phyloP scores from a whole-genome alignment of 257 asterid species.

The Solanum etuberosum region DNA sequence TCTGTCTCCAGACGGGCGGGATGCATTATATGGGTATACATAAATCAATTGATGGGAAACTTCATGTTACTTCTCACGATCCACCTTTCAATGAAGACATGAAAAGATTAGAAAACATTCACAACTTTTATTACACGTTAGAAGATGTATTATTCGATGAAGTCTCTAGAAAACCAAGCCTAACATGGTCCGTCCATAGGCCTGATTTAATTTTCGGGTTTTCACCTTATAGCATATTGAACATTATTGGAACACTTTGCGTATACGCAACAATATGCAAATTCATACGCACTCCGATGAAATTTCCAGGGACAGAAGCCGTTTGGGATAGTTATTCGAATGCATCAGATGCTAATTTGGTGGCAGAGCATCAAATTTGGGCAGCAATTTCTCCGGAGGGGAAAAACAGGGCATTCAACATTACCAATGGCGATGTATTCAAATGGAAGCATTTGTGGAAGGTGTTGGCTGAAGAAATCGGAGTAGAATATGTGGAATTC shows the following conservation, averaged over 20 bases:
- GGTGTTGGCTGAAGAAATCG: constrained; percentile 12
- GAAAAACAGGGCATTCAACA: constrained; percentile 77
- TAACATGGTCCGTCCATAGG: constrained; percentile 84
- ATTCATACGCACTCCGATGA: constrained; percentile 36
- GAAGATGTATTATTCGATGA: constrained; percentile 66
- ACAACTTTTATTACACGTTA: constrained; percentile 47
- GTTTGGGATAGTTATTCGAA: constrained; percentile 71
- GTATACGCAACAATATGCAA: constrained; percentile 80
- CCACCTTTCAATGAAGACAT: constrained; percentile 68
- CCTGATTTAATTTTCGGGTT: constrained; percentile 72
- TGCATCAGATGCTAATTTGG: constrained; percentile 79
- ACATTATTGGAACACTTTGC: constrained; percentile 61
- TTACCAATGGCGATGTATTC: constrained; percentile 81
- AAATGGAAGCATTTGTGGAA: constrained; percentile 19
- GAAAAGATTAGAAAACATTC: constrained; percentile 37
- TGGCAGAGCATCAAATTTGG: constrained; percentile 95
- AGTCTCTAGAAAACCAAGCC: constrained; percentile 51
- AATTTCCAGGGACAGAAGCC: constrained; percentile 60
- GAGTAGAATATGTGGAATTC: not conserved
- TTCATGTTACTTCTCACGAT: constrained; percentile 23
- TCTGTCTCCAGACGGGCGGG: constrained; percentile 68
- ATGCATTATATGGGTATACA: constrained; percentile 54
- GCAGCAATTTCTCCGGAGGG: constrained; percentile 76
- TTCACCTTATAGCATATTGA: constrained; percentile 72
- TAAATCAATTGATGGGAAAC: constrained; percentile 33